A percentile compares a stretch with the other conserved stretches of the same genome.
Evolutionary conservation across 805 yeast species (phyloP).

Genomic region (Soucietia sequanensis): DNA sequence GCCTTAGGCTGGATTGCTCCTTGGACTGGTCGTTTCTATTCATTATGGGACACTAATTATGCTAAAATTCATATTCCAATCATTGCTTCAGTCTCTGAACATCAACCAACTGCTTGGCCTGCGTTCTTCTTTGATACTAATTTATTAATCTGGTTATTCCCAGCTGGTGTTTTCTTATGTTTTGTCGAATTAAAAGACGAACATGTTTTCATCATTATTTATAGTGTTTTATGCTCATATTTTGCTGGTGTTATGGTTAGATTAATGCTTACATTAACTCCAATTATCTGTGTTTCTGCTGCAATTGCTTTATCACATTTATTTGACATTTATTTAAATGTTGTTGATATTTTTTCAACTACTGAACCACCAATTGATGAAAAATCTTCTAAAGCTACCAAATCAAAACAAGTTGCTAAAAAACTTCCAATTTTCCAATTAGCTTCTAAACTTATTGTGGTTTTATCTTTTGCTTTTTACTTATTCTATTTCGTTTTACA

Average conservation of each 20-base stretch:
- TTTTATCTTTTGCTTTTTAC: conserved; percentile 69
- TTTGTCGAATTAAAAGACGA: conserved; percentile 89
- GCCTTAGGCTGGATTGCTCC: conserved; percentile 95
- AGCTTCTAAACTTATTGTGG: conserved; percentile 60
- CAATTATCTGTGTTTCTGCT: conserved; percentile 90
- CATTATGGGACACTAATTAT: conserved; percentile 96
- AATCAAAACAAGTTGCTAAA: conserved; percentile 2
- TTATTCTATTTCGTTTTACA: conserved; percentile 82
- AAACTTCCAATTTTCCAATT: conserved; percentile 31
- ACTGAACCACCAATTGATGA: conserved; percentile 13
- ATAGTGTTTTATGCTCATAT: conserved; percentile 90
- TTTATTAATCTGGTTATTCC: conserved; percentile 95
- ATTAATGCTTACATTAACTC: conserved; percentile 94
- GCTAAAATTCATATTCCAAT: conserved; percentile 98
- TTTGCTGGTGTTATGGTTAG: conserved; percentile 99
- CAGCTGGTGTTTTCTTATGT: conserved; percentile 90
- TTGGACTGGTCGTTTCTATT: conserved; percentile 99
- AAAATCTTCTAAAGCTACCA: conserved; percentile 5
- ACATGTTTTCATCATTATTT: conserved; percentile 88
- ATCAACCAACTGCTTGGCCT: conserved; percentile 99
- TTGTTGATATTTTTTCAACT: conserved; percentile 40
- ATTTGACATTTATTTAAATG: conserved; percentile 76
- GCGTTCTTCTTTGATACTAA: conserved; percentile 93
- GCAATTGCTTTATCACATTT: conserved; percentile 86
- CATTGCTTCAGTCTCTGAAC: conserved; percentile 98